Conservation (phyloP, 257 asterid genomes). For the Forsythia viridissima region DNA sequence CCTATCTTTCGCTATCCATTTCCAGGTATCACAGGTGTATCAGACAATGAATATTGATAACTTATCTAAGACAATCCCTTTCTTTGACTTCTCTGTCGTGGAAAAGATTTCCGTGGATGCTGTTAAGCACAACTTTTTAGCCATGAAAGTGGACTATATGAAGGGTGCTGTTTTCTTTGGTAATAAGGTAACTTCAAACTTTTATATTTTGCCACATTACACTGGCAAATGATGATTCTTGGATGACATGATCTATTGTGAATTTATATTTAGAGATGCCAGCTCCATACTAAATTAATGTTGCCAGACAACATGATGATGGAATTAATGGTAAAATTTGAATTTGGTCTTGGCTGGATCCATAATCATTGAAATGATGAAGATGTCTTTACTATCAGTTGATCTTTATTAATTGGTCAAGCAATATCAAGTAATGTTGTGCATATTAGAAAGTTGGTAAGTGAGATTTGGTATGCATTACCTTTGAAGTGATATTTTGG, state of each 20-base stretch:
- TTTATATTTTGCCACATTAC: background rate
- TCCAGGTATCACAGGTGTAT: constrained; percentile 87
- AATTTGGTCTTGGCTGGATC: background rate
- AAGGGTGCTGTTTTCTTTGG: constrained; percentile 82
- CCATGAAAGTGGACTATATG: constrained; percentile 76
- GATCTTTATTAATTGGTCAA: background rate
- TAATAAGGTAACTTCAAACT: constrained; percentile 49
- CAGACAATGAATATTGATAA: constrained; percentile 72
- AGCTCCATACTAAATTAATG: background rate
- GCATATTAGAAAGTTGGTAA: background rate
- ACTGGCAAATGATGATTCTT: background rate
- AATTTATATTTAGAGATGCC: background rate
- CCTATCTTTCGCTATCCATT: constrained; percentile 12
- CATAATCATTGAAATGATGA: background rate
- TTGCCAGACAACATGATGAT: background rate
- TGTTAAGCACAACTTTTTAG: constrained; percentile 63
- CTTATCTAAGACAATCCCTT: constrained; percentile 66
- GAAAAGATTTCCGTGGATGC: constrained; percentile 94
- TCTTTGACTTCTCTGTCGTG: constrained; percentile 66
- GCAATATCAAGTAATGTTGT: background rate
- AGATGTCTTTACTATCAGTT: background rate
- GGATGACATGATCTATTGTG: background rate
- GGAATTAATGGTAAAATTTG: background rate
- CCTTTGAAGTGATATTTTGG: background rate
- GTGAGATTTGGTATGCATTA: background rate